A percentile compares a stretch with the other conserved stretches of the same genome.
phyloP scores from a whole-genome alignment of 179 eudicot species.

The Silene coronaria region DNA sequence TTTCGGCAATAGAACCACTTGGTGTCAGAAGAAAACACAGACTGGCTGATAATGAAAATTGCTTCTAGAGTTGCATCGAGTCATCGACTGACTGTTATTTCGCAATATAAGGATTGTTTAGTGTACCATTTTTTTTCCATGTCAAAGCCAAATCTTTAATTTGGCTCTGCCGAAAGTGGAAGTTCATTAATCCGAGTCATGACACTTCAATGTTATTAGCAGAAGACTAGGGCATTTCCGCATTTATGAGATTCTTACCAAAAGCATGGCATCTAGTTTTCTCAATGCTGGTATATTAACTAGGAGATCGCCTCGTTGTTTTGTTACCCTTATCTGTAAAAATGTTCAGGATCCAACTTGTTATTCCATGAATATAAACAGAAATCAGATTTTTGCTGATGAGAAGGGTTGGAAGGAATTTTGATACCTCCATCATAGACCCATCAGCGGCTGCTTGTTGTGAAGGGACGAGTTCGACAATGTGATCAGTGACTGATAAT shows the following conservation, averaged over 20 bases:
- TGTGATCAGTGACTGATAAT: conserved; percentile 81
- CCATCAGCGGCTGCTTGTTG: conserved; percentile 70
- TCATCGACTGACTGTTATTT: no score
- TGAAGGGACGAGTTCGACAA: conserved; percentile 85
- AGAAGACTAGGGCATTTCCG: not conserved
- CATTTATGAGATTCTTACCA: conserved; percentile 37
- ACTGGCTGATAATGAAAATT: no score
- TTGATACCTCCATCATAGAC: conserved; percentile 61
- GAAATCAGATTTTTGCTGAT: not conserved
- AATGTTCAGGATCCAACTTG: not conserved
- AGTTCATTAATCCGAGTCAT: not conserved
- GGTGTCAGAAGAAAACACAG: not conserved
- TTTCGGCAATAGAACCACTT: not conserved
- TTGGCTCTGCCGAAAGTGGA: no score
- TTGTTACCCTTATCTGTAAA: conserved; percentile 72
- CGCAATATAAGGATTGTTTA: no score
- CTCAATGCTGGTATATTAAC: conserved; percentile 74
- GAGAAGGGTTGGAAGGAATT: not conserved
- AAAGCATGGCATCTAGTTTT: conserved; percentile 81
- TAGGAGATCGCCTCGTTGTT: conserved; percentile 68
- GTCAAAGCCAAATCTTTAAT: no score
- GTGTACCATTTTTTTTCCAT: no score
- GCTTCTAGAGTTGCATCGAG: no score
- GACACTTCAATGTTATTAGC: not conserved
- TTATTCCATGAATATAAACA: not conserved